A percentile compares a stretch with the other conserved stretches of the same genome.
Evolutionary conservation across 2,329 filamentous ascomycete genomes (phyloP).

Genomic region (Colletotrichum magnum): DNA sequence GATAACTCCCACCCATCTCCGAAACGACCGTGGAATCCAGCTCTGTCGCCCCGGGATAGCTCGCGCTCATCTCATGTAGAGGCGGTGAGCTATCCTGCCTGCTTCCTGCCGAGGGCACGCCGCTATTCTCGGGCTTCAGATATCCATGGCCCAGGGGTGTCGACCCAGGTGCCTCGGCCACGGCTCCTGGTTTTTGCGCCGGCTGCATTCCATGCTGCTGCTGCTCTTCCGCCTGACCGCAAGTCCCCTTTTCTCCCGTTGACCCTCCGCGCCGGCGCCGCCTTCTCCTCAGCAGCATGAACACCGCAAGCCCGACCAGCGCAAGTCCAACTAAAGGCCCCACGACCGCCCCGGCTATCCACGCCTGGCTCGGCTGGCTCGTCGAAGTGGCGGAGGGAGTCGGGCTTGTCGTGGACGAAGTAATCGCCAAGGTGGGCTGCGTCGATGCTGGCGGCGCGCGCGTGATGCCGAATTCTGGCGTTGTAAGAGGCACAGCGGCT

Average conservation of each 20-base stretch:
- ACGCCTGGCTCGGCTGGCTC: constrained; percentile 1
- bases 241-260: neutral
- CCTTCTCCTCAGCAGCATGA: constrained; percentile 12
- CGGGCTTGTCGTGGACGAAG: neutral
- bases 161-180: neutral
- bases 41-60: neutral
- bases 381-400: neutral
- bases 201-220: neutral
- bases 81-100: neutral
- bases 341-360: constrained; percentile 18
- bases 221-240: neutral
- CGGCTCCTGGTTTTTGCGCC: neutral
- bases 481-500: too few relatives aligned
- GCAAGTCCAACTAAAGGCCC: neutral
- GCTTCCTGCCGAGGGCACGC: neutral
- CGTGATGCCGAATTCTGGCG: neutral
- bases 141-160: neutral
- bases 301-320: neutral
- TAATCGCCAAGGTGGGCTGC: neutral
- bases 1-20: neutral
- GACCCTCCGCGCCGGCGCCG: neutral
- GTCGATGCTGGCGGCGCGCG: neutral
- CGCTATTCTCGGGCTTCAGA: neutral
- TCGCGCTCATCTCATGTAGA: neutral
- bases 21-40: neutral